Percentiles rank a stretch among this genome's conserved stretches.
Evolutionary conservation across 352 stramenopile genomes (phyloP).

Genomic region (Pythium insidiosum): DNA sequence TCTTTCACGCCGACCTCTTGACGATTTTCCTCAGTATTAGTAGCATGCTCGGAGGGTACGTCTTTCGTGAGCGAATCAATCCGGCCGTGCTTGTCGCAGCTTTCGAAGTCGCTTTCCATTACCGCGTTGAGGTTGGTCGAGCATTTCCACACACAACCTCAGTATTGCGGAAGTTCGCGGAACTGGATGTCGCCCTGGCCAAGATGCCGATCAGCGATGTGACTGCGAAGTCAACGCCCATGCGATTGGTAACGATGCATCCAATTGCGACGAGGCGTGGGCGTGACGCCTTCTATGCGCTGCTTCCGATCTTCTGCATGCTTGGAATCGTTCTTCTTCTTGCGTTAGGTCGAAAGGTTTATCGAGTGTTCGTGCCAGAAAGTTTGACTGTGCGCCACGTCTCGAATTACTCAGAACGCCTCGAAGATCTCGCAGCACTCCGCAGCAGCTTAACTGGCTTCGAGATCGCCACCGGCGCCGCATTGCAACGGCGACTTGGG

Average conservation of each 20-base stretch:
- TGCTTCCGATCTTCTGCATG: constrained; percentile 3
- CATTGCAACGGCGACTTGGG: constrained; percentile 11
- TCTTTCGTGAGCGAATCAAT: constrained; percentile 18
- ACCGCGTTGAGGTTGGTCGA: constrained; percentile 9
- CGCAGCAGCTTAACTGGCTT: constrained; percentile 10
- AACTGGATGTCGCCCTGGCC: constrained; percentile 10
- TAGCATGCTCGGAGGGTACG: constrained; percentile 19
- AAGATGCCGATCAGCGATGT: constrained; percentile 9
- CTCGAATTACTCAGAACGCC: neutral
- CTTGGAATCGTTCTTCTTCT: constrained; percentile 7
- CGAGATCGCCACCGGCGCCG: constrained; percentile 6
- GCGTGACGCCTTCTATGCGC: neutral
- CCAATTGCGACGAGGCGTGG: neutral
- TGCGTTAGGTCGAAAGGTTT: constrained; percentile 14
- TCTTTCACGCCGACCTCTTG: constrained; percentile 23
- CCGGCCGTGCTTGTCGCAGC: constrained; percentile 11
- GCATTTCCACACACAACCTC: constrained; percentile 7
- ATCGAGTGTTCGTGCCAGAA: constrained; percentile 4
- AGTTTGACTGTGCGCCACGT: neutral
- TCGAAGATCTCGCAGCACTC: neutral
- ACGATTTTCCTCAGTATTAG: constrained; percentile 23
- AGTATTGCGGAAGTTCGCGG: constrained; percentile 8
- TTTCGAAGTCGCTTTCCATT: constrained; percentile 14
- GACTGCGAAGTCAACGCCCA: constrained; percentile 6
- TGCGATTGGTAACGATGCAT: constrained; percentile 8